These are phyloP conservation scores for Nosema muscidifuracis DNA, from an alignment of 371 early-diverging fungal species.

Conservation along the genomic window DNA sequence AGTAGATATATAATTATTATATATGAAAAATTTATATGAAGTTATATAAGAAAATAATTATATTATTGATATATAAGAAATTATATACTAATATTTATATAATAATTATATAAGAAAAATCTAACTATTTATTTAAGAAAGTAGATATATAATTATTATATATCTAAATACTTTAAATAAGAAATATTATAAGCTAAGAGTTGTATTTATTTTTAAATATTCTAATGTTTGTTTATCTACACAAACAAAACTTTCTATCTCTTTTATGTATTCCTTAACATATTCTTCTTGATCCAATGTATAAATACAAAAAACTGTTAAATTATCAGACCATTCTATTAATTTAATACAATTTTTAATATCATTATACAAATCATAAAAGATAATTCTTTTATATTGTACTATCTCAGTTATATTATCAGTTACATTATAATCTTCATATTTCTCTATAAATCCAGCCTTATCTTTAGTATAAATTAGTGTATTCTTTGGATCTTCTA, in stretches of 20 bases:
- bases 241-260: not conserved
- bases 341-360: not conserved
- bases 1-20: no score
- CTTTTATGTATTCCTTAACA: not conserved
- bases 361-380: not conserved
- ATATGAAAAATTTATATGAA: no score
- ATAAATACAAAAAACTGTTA: not conserved
- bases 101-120: no score
- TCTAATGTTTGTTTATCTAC: not conserved
- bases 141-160: no score
- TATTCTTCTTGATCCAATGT: not conserved
- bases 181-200: no score
- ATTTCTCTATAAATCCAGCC: not conserved
- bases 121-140: no score
- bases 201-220: no score
- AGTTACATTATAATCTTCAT: not conserved
- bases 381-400: not conserved
- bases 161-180: no score
- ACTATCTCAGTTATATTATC: not conserved
- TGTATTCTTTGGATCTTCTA: constrained; percentile 7
- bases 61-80: no score
- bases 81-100: no score
- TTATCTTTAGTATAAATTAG: not conserved
- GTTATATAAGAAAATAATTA: no score
- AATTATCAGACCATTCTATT: not conserved